Evolutionary conservation across 306 rosid species (phyloP).

Genomic region (Vigna trinervia): DNA sequence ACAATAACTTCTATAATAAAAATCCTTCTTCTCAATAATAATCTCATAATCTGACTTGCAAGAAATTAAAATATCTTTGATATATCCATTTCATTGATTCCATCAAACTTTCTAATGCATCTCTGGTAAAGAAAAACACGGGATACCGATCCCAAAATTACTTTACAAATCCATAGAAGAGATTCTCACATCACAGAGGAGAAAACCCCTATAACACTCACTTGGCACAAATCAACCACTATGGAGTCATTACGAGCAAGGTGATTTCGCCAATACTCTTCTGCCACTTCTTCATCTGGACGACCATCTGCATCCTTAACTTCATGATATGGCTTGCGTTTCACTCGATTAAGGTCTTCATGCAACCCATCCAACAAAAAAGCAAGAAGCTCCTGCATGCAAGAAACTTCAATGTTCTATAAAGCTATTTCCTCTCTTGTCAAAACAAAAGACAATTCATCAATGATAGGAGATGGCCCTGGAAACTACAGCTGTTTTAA

Average conservation of each 20-base stretch:
- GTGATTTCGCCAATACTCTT: slow-evolving; percentile 89
- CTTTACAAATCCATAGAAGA: neutral
- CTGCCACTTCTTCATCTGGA: slow-evolving; percentile 78
- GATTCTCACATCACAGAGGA: slow-evolving; percentile 13
- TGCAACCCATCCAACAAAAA: slow-evolving; percentile 92
- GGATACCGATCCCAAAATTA: neutral
- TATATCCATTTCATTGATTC: slow-evolving; percentile 22
- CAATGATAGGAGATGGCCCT: neutral
- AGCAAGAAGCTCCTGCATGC: slow-evolving; percentile 86
- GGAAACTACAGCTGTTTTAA: slow-evolving; percentile 34
- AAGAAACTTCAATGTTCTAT: slow-evolving; percentile 42
- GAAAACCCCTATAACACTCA: slow-evolving; percentile 41
- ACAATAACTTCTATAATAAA: slow-evolving; percentile 30
- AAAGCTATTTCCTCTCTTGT: slow-evolving; percentile 33
- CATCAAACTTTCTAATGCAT: slow-evolving; percentile 7
- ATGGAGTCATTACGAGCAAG: slow-evolving; percentile 85
- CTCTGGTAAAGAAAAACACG: neutral
- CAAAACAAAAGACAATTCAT: slow-evolving; percentile 30
- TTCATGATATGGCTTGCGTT: slow-evolving; percentile 79
- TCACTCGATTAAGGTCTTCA: slow-evolving; percentile 90
- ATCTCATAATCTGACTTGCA: slow-evolving; percentile 11
- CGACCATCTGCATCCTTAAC: slow-evolving; percentile 79
- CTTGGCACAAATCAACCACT: slow-evolving; percentile 81
- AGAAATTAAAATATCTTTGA: slow-evolving; percentile 14
- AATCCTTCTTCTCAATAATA: slow-evolving; percentile 17